These are phyloP conservation scores for Jatropha multifida DNA, from an alignment of 441 rosid species.

Conservation along the genomic window DNA sequence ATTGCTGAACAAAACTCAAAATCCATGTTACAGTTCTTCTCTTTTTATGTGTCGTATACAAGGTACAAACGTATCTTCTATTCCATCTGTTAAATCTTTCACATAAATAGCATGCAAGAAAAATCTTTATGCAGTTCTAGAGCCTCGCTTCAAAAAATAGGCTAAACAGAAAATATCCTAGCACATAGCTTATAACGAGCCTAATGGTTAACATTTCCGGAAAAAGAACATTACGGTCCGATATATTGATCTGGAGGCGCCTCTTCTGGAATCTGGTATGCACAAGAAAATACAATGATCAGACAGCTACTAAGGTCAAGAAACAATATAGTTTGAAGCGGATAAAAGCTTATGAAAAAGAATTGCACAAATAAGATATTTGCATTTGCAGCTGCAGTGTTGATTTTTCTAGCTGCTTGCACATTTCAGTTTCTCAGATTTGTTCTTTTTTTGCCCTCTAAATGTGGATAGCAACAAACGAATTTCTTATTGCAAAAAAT, in stretches of 20 bases:
- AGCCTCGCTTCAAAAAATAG: not conserved
- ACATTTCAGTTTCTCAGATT: not conserved
- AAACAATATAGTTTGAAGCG: not conserved
- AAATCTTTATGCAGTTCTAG: not conserved
- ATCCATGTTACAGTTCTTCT: not conserved
- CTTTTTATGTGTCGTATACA: not conserved
- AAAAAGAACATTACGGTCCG: not conserved
- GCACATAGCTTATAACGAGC: not conserved
- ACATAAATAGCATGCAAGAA: not conserved
- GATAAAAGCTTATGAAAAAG: not conserved
- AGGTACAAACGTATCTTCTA: not conserved
- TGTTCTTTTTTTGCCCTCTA: not conserved
- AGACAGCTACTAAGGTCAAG: not conserved
- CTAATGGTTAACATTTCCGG: not conserved
- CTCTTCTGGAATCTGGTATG: conserved; percentile 79
- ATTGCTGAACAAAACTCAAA: not conserved
- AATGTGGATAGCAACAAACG: not conserved
- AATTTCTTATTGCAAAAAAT: not conserved
- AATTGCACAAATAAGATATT: not conserved
- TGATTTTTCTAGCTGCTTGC: not conserved
- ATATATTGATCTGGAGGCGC: conserved; percentile 73
- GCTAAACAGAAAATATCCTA: not conserved
- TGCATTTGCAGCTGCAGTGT: not conserved
- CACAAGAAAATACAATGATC: conserved; percentile 9
- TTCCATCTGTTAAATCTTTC: not conserved